phyloP scores from a whole-genome alignment of 2,329 filamentous ascomycete genomes.

The Monosporascus sp. region DNA sequence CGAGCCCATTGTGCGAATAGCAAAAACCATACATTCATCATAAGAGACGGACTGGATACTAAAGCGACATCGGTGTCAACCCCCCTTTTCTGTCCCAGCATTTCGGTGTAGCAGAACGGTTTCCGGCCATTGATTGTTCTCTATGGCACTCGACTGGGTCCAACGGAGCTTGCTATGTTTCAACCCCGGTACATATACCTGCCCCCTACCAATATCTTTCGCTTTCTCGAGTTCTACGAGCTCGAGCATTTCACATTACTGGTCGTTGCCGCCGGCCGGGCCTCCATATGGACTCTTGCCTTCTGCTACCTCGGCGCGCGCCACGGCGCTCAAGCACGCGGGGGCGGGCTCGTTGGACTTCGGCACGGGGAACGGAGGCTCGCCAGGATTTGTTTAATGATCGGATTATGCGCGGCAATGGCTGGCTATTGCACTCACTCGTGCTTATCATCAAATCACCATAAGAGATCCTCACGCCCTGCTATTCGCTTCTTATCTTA shows the following conservation, averaged over 20 bases:
- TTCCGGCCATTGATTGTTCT: constrained; percentile 2
- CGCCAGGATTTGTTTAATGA: constrained; percentile 1
- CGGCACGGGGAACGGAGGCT: constrained; percentile 5
- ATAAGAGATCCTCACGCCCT: background rate
- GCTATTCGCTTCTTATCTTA: background rate
- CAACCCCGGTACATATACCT: constrained; percentile 9
- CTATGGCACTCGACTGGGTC: constrained; percentile 5
- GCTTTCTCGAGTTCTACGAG: background rate
- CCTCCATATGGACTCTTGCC: constrained; percentile 5
- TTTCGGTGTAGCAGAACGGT: constrained; percentile 16
- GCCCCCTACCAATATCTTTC: background rate
- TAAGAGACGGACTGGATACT: constrained; percentile 15
- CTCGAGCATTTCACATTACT: background rate
- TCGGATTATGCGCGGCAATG: constrained; percentile 4
- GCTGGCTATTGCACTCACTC: constrained; percentile 9
- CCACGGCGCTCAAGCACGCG: background rate
- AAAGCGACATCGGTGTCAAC: constrained; percentile 12
- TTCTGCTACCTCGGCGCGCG: background rate
- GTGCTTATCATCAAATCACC: background rate
- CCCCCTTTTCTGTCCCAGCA: background rate
- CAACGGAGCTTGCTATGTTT: constrained; percentile 3
- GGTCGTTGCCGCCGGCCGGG: constrained; percentile 11
- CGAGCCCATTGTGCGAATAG: constrained; percentile 16
- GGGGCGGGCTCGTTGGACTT: constrained; percentile 1
- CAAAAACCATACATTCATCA: constrained; percentile 8